These are phyloP conservation scores for Suhomyces tanzawaensis DNA, from an alignment of 805 yeast genomes.

Conservation along the genomic window DNA sequence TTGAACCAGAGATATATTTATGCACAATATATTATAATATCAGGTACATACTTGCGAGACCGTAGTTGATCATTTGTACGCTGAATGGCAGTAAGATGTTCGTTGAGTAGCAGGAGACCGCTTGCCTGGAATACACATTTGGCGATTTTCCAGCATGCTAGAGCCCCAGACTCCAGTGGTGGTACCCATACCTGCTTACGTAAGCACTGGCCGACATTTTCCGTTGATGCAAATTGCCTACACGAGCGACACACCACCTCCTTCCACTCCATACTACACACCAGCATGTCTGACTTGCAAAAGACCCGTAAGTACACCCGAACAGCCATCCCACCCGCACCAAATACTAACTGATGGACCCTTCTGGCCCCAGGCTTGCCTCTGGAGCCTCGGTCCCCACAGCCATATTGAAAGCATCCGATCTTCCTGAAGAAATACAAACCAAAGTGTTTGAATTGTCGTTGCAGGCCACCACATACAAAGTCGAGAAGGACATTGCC, in stretches of 20 bases:
- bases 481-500: conserved; percentile 62
- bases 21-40: no score
- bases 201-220: background rate
- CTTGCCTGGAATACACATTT: no score
- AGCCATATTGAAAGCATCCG: conserved; percentile 45
- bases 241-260: background rate
- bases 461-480: conserved; percentile 40
- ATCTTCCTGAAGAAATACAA: conserved; percentile 53
- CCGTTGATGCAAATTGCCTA: conserved; percentile 1
- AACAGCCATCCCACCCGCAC: no score
- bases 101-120: no score
- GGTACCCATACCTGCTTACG: no score
- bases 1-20: no score
- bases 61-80: no score
- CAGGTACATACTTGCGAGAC: no score
- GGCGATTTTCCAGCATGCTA: no score
- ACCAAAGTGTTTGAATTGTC: conserved; percentile 48
- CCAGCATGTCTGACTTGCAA: conserved; percentile 5
- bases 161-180: no score
- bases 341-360: background rate
- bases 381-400: background rate
- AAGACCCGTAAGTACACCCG: conserved; percentile 6
- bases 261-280: background rate
- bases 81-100: no score
- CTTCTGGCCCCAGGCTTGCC: background rate